Conservation (phyloP, 2,329 filamentous ascomycete species). For the Calonectria hawksworthii region DNA sequence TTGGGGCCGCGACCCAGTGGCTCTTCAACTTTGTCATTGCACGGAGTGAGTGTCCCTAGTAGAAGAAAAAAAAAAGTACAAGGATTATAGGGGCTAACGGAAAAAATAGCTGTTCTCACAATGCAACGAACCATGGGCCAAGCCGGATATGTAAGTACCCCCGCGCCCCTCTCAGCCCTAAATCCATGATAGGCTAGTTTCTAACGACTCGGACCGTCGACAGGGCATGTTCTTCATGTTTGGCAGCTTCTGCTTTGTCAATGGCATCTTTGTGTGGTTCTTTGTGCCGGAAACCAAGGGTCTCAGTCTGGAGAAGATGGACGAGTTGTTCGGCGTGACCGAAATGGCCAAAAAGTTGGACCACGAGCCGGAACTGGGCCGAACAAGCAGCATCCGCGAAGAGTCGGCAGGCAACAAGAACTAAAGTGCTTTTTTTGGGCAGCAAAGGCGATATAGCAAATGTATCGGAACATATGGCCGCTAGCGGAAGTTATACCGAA, state of each 20-base stretch:
- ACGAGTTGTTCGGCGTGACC: constrained; percentile 74
- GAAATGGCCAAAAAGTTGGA: constrained; percentile 53
- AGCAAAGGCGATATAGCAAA: background rate
- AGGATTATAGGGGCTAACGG: background rate
- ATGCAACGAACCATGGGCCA: constrained; percentile 72
- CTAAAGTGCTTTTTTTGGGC: constrained; percentile 11
- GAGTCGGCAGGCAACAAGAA: constrained; percentile 38
- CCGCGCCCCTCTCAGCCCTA: background rate
- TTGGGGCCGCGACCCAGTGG: constrained; percentile 79
- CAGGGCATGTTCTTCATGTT: constrained; percentile 78
- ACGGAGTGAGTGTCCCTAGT: constrained; percentile 54
- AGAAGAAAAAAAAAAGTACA: background rate
- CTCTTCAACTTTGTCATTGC: constrained; percentile 82
- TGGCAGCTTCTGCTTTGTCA: constrained; percentile 73
- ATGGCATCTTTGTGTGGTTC: constrained; percentile 77
- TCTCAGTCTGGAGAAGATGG: constrained; percentile 73
- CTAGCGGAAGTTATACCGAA: constrained; percentile 11
- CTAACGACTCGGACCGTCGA: constrained; percentile 17
- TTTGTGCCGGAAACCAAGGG: constrained; percentile 81
- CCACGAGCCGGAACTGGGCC: constrained; percentile 48
- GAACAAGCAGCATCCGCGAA: constrained; percentile 45
- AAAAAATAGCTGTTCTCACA: constrained; percentile 66
- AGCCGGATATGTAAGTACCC: constrained; percentile 55
- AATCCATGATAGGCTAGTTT: background rate
- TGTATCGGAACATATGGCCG: background rate